Evolutionary conservation across 1,139 yeast genomes (phyloP).

Genomic region (Yamadazyma blattariae): DNA sequence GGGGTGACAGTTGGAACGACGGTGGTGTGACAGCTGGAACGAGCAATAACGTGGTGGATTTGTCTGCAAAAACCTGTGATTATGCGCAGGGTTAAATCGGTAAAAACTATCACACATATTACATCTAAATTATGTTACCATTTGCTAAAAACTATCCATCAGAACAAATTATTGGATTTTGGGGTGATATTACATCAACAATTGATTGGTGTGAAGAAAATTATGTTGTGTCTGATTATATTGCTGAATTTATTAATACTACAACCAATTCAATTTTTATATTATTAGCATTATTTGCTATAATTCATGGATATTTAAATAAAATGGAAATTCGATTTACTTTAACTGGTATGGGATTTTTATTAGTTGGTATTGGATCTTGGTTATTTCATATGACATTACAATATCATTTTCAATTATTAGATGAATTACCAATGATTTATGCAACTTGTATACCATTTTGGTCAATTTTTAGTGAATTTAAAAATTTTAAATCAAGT

Average conservation of each 20-base stretch:
- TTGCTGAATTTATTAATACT: constrained; percentile 89
- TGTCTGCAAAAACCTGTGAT: too few relatives aligned
- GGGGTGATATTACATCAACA: constrained; percentile 61
- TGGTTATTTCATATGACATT: constrained; percentile 98
- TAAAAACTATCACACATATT: too few relatives aligned
- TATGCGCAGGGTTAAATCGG: too few relatives aligned
- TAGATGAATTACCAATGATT: constrained; percentile 97
- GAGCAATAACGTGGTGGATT: too few relatives aligned
- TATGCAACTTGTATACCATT: constrained; percentile 95
- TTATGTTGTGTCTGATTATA: constrained; percentile 76
- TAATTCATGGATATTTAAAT: constrained; percentile 58
- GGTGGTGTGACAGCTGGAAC: too few relatives aligned
- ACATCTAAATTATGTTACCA: too few relatives aligned
- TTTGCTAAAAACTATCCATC: constrained; percentile 47
- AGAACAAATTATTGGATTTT: constrained; percentile 40
- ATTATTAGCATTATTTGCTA: constrained; percentile 63
- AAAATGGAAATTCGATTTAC: constrained; percentile 68
- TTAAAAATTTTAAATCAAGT: constrained; percentile 37
- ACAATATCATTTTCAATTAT: constrained; percentile 78
- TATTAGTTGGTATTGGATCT: constrained; percentile 86
- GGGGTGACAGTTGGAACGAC: too few relatives aligned
- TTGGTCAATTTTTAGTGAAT: constrained; percentile 82
- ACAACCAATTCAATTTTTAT: constrained; percentile 72
- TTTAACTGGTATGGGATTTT: constrained; percentile 73
- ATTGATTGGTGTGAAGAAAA: constrained; percentile 98